Conservation (phyloP, 2,329 filamentous ascomycete genomes). For the Cucurbitaria berberidis region DNA sequence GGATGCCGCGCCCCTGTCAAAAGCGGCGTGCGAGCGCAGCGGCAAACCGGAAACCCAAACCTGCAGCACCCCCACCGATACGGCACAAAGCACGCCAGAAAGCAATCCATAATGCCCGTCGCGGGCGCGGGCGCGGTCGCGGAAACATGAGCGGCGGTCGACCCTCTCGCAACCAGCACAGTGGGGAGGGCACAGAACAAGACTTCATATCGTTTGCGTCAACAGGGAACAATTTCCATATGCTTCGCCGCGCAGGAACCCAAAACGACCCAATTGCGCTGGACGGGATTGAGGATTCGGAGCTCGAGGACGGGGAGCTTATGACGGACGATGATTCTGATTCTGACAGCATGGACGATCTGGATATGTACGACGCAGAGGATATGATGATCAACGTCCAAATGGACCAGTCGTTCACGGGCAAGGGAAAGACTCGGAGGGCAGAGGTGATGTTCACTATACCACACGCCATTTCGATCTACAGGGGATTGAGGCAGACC, state of each 20-base stretch:
- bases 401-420: constrained; percentile 6
- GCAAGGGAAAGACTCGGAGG: constrained; percentile 2
- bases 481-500: constrained; percentile 16
- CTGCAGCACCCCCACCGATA: constrained; percentile 21
- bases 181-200: constrained; percentile 6
- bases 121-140: constrained; percentile 14
- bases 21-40: constrained; percentile 31
- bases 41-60: constrained; percentile 25
- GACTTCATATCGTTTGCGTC: constrained; percentile 20
- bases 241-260: constrained; percentile 18
- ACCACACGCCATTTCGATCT: constrained; percentile 22
- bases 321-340: constrained; percentile 1
- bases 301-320: constrained; percentile 21
- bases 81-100: constrained; percentile 27
- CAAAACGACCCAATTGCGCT: constrained; percentile 16
- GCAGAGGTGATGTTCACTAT: constrained; percentile 29
- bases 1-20: constrained; percentile 36
- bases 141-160: constrained; percentile 11
- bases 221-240: constrained; percentile 24
- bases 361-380: constrained; percentile 20
- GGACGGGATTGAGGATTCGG: constrained; percentile 15
- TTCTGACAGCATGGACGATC: constrained; percentile 13
- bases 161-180: constrained; percentile 8
- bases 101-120: constrained; percentile 25
- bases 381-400: constrained; percentile 35